Evolutionary conservation across 768 basidiomycete species (phyloP), one percentile per base, ranked within the genome.

Genomic region (Rhodotorula paludigena): DNA sequence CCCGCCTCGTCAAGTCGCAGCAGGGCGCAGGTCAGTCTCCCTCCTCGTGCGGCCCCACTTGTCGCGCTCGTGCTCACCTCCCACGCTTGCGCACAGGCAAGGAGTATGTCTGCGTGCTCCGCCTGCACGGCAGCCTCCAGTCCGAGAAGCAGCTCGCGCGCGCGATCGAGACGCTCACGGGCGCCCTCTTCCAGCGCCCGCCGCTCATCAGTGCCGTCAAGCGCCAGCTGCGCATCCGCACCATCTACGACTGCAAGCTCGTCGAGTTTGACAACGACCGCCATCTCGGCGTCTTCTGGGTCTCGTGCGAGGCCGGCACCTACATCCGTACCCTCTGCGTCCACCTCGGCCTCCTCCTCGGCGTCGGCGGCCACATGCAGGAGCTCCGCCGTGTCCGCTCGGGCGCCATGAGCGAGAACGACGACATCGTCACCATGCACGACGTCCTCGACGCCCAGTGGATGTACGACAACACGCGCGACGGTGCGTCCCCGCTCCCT

Each of bases 341-440:
- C 21, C 96, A 99, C 80, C 81, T 99, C 60, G 96, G 96, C 65
- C 83, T 99, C 58, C 68, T 99, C 48, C 82, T 97, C 44, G 96
- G 96, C 68, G 94, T 98, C 36, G 96, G 96, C 32, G 96, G 93
- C n/a, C 96, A 99, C 79, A 99, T 99, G 96, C 94, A 99, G 81
- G 96, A 99, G 78, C 83, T 99, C 65, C 84, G 96, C 74, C 82
- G 96, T 74, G 94, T 98, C 21, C 82, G 96, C 72, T 90, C 88
- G 77, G 96, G 96, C 75, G 94, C 93, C 56, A 87, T 97, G 85
- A 90, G 89, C 56, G 96, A 99, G 81, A 92, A 90, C 77, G 94
- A 98, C 77, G 92, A 92, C 74, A 92, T 97, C 76, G 96, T 98
- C 67, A 93, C 94, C 30, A 99, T 99, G 96, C 96, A 99, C 80